Evolutionary conservation across 192 early-diverging fungal genomes (phyloP).

Genomic region (Funneliformis geosporum): DNA sequence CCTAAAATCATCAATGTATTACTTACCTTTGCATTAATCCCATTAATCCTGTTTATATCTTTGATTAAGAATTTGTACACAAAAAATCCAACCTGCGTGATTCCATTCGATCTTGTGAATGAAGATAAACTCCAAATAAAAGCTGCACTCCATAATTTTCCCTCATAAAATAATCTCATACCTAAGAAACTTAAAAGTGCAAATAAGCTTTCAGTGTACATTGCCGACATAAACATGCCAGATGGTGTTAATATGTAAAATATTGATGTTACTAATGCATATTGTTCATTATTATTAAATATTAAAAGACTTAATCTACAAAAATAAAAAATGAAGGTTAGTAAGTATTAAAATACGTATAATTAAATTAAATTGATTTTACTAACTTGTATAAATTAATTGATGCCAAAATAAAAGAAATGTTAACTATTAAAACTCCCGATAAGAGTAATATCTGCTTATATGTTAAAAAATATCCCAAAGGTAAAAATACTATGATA

Average conservation of each 20-base stretch:
- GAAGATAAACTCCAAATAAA: constrained; percentile 62
- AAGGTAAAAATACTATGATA: constrained; percentile 53
- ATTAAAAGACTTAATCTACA: constrained; percentile 32
- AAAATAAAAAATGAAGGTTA: background rate
- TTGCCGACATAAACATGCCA: constrained; percentile 83
- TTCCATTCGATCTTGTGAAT: constrained; percentile 76
- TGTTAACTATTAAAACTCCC: constrained; percentile 76
- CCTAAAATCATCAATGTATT: background rate
- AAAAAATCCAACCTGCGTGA: constrained; percentile 82
- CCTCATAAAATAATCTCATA: constrained; percentile 57
- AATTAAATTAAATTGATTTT: background rate
- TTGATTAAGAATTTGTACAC: constrained; percentile 64
- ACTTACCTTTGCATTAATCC: constrained; percentile 2
- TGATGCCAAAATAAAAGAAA: constrained; percentile 73
- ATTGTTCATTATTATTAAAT: constrained; percentile 45
- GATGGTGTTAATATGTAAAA: constrained; percentile 78
- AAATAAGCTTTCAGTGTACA: constrained; percentile 87
- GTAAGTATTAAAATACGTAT: background rate
- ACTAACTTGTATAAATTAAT: constrained; percentile 67
- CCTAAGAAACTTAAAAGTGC: constrained; percentile 77
- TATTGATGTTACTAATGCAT: constrained; percentile 67
- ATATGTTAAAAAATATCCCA: constrained; percentile 38
- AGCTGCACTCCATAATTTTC: constrained; percentile 60
- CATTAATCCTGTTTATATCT: background rate
- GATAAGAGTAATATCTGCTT: constrained; percentile 31